Conservation (phyloP, 768 basidiomycete species). For the Podaxis sp. region DNA sequence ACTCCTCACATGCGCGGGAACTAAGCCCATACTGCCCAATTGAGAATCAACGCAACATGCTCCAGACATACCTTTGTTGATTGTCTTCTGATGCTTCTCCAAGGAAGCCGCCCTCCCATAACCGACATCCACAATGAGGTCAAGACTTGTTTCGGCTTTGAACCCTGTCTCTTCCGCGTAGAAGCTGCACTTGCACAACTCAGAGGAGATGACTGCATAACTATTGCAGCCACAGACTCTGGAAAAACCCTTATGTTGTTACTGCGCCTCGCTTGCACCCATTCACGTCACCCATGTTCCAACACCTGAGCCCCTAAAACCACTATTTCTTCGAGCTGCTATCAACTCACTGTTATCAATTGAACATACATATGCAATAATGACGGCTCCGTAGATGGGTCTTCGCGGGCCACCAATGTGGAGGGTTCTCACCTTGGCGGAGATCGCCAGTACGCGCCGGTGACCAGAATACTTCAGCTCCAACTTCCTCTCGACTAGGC, state of each 20-base stretch:
- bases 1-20: too few species aligned
- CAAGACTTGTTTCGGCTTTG: too few species aligned
- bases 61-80: too few species aligned
- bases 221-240: too few species aligned
- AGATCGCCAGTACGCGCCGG: constrained; percentile 26
- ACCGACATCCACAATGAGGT: too few species aligned
- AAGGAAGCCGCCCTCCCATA: too few species aligned
- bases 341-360: neutral
- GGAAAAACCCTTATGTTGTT: constrained; percentile 12
- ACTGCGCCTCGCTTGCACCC: constrained; percentile 16
- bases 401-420: neutral
- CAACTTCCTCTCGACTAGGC: constrained; percentile 31
- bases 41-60: too few species aligned
- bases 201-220: too few species aligned
- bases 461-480: constrained; percentile 22
- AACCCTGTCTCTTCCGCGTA: too few species aligned
- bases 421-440: constrained; percentile 31
- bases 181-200: too few species aligned
- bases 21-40: too few species aligned
- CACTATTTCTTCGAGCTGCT: constrained; percentile 32
- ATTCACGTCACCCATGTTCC: constrained; percentile 25
- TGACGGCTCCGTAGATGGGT: neutral
- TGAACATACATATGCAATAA: neutral
- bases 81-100: too few species aligned
- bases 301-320: constrained; percentile 29